Conservation (phyloP, 164 flowering plant species). For the Cinnamomum micranthum region DNA sequence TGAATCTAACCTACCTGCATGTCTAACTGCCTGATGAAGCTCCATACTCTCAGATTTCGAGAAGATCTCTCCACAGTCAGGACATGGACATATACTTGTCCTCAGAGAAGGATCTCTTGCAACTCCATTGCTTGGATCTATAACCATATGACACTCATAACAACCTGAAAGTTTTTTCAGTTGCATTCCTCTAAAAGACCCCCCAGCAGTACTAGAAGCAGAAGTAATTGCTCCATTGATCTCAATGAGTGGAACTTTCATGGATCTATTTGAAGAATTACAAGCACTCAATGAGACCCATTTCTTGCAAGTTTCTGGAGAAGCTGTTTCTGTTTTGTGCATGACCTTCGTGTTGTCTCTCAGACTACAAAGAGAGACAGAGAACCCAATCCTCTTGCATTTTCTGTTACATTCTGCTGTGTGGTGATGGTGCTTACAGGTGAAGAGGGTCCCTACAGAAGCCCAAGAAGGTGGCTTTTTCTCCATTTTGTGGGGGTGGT, state of each 20-base stretch:
- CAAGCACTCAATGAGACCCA: slow-evolving; percentile 28
- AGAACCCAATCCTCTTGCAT: slow-evolving; percentile 63
- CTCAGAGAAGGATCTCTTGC: slow-evolving; percentile 64
- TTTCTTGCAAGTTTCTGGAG: slow-evolving; percentile 47
- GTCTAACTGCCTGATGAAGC: slow-evolving; percentile 79
- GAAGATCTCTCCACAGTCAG: slow-evolving; percentile 81
- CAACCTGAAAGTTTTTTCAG: slow-evolving; percentile 80
- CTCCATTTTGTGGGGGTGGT: slow-evolving; percentile 27
- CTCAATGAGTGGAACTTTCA: slow-evolving; percentile 38
- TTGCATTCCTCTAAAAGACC: slow-evolving; percentile 64
- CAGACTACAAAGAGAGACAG: slow-evolving; percentile 66
- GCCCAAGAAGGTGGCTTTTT: slow-evolving; percentile 59
- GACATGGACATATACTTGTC: slow-evolving; percentile 55
- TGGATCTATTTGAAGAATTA: slow-evolving; percentile 38
- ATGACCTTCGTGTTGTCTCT: slow-evolving; percentile 59
- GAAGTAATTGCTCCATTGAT: slow-evolving; percentile 31
- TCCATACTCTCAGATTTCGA: slow-evolving; percentile 70
- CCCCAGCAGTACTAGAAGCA: slow-evolving; percentile 29
- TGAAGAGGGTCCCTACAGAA: slow-evolving; percentile 49
- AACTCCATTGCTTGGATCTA: slow-evolving; percentile 70
- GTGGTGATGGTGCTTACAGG: slow-evolving; percentile 49
- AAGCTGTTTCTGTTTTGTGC: slow-evolving; percentile 58
- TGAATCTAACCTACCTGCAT: slow-evolving; percentile 57
- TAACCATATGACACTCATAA: slow-evolving; percentile 86
- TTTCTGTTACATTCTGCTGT: slow-evolving; percentile 28